Base-by-base conservation (phyloP, 352 stramenopile species). In the Phytophthora pseudosyringae region DNA sequence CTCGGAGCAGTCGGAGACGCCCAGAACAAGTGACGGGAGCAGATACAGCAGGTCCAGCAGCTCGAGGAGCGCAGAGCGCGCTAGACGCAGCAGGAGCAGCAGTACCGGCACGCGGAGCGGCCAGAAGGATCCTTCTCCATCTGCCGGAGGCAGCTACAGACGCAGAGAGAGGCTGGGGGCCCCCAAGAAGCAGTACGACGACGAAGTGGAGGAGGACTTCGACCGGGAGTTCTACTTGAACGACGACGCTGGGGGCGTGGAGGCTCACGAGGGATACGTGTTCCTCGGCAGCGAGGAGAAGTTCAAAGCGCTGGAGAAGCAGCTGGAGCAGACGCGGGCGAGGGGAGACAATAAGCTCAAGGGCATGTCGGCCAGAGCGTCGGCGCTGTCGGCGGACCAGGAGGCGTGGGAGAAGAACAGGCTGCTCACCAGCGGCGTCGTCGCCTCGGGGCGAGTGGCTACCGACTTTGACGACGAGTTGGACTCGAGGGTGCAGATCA, bases 331-430 rank as follows among this genome's bases (percentile, higher is more conserved):
- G 65, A 90, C 80, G 16, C 72, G 83, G 33, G 78, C 89, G 32
- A 62, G 80, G 33, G 91, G 90, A n/a, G 89, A 98, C 32, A 91
- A 78, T 18, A 98, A 98, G 62, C 53, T 97, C 15, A 79, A 84
- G 12, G 87, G 92, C 36, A 97, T 97, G 69, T 97, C 93, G 16
- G 93, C 96, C 5, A 84, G 90, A 57, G 88, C 91, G 32, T 98
- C 89, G 43, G 96, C 96, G 13, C 72, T 99, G 12, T 91, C 98
- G 52, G 90, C 90, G 29, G 98, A 99, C 81, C 97, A 99, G 81
- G 94, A 99, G 51, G 97, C 96, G 28, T 99, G 98, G 98, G 98
- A 99, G 78, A 98, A 95, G 53, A 99, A 99, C 75, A 83, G 97
- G 13, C 64, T 99, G 29, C 73, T 99, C 18, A 98, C 93, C 15